Conservation (phyloP, 1,139 yeast genomes). For the Blastobotrys elegans region DNA sequence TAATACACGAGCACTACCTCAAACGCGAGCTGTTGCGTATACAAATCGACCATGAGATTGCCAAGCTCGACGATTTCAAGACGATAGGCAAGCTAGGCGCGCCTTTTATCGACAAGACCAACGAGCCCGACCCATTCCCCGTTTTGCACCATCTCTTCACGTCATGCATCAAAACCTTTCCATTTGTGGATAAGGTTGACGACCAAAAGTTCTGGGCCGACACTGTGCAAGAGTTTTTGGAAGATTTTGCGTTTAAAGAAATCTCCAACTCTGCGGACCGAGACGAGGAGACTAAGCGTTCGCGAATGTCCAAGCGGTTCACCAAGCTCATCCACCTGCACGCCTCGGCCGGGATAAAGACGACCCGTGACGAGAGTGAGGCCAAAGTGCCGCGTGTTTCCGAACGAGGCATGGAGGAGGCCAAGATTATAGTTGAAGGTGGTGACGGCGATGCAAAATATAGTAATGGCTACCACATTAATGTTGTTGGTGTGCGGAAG, state of each 20-base stretch:
- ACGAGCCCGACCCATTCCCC: conserved; percentile 45
- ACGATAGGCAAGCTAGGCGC: conserved; percentile 65
- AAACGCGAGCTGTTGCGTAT: conserved; percentile 70
- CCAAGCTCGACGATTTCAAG: conserved; percentile 49
- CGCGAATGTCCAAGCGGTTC: conserved; percentile 54
- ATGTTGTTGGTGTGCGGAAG: conserved; percentile 57
- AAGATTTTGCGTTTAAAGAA: conserved; percentile 64
- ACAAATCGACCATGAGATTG: conserved; percentile 59
- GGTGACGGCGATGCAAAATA: conserved; percentile 42
- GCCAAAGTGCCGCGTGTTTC: conserved; percentile 44
- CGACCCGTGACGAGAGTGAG: conserved; percentile 48
- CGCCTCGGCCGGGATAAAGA: conserved; percentile 70
- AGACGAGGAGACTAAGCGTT: conserved; percentile 68
- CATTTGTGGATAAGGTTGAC: conserved; percentile 56
- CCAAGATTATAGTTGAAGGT: too few relatives aligned
- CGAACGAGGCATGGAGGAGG: conserved; percentile 50
- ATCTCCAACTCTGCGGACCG: conserved; percentile 68
- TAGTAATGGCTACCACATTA: conserved; percentile 55
- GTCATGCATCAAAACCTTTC: conserved; percentile 62
- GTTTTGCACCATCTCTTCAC: conserved; percentile 60
- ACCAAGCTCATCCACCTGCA: conserved; percentile 59
- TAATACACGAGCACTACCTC: conserved; percentile 74
- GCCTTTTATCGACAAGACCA: conserved; percentile 49
- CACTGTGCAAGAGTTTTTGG: conserved; percentile 74
- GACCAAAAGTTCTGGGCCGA: conserved; percentile 67